A percentile compares a stretch with the other conserved stretches of the same genome.
These are phyloP conservation scores for Pneumocystis carinii DNA, from an alignment of 1,139 yeast genomes.

Conservation along the genomic window DNA sequence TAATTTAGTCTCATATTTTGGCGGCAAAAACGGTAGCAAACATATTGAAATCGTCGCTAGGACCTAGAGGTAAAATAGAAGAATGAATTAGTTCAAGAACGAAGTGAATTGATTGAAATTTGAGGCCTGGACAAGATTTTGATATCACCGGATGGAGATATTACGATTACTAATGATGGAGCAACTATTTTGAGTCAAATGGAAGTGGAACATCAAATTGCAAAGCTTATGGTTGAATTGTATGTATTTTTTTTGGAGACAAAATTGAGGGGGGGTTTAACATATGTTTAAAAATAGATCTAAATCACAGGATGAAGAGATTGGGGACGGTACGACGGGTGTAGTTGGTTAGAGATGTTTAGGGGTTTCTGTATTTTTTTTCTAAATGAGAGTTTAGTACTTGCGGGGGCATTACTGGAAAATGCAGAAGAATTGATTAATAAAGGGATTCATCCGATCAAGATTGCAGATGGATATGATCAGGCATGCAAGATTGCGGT, in stretches of 20 bases:
- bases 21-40: slow-evolving; percentile 95
- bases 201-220: slow-evolving; percentile 93
- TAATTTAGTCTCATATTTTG: slow-evolving; percentile 53
- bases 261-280: background rate
- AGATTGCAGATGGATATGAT: slow-evolving; percentile 93
- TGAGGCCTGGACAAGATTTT: slow-evolving; percentile 77
- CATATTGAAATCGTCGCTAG: slow-evolving; percentile 80
- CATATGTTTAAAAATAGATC: slow-evolving; percentile 25
- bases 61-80: slow-evolving; percentile 53
- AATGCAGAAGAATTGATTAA: slow-evolving; percentile 90
- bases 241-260: slow-evolving; percentile 2
- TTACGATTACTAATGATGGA: slow-evolving; percentile 95
- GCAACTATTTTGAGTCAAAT: slow-evolving; percentile 91
- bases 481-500: slow-evolving; percentile 91
- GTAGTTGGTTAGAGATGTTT: slow-evolving; percentile 39
- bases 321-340: slow-evolving; percentile 99
- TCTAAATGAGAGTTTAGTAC: slow-evolving; percentile 28
- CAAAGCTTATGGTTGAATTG: slow-evolving; percentile 83
- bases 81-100: background rate
- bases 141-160: slow-evolving; percentile 89
- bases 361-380: background rate
- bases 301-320: slow-evolving; percentile 93
- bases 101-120: background rate
- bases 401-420: slow-evolving; percentile 86
- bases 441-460: slow-evolving; percentile 93